These are phyloP conservation scores for Moricandia arvensis DNA, from an alignment of 345 rosid genomes.

Conservation along the genomic window DNA sequence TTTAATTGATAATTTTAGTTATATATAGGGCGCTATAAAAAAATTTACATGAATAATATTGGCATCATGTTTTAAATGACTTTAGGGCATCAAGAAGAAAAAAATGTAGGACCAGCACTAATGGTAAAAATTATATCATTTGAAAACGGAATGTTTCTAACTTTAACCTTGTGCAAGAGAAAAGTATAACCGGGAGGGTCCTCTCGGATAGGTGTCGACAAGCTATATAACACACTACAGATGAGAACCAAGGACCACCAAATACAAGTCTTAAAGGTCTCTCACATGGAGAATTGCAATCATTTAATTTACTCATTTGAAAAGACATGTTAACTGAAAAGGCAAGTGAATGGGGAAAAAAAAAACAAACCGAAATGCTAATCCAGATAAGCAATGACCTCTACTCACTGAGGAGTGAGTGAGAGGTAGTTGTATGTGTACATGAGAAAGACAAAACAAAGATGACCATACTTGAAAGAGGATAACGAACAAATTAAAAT, in stretches of 20 bases:
- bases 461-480: background rate
- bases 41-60: too few species aligned
- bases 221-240: constrained; percentile 3
- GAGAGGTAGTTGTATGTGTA: background rate
- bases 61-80: too few species aligned
- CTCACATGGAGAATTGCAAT: constrained; percentile 12
- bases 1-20: too few species aligned
- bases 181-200: constrained; percentile 22
- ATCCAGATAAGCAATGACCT: constrained; percentile 2
- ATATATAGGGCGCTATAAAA: too few species aligned
- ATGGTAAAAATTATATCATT: background rate
- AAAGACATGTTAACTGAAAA: background rate
- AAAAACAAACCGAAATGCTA: background rate
- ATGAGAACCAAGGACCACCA: constrained; percentile 20
- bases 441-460: constrained; percentile 13
- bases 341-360: background rate
- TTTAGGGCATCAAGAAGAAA: too few species aligned
- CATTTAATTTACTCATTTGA: constrained; percentile 14
- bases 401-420: constrained; percentile 5
- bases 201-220: constrained; percentile 19
- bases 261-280: background rate
- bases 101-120: too few species aligned
- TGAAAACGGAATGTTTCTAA: background rate
- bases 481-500: background rate
- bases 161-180: constrained; percentile 22